Percentiles rank a stretch among this genome's conserved stretches.
phyloP scores from a whole-genome alignment of 164 flowering plant genomes.

The Vitis vinifera region ASM3070453v1 NC_081814.1:6508501-6509000 shows the following conservation, averaged over 20 bases:
- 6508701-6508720: conserved; percentile 50
- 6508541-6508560: neutral
- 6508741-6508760: conserved; percentile 70
- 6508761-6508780: conserved; percentile 57
- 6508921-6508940: conserved; percentile 46
- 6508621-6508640: conserved; percentile 74
- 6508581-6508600: conserved; percentile 96
- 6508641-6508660: conserved; percentile 47
- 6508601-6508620: conserved; percentile 66
- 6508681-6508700: conserved; percentile 44
- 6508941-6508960: conserved; percentile 54
- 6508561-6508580: conserved; percentile 2
- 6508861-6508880: conserved; percentile 32
- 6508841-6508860: conserved; percentile 37
- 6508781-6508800: conserved; percentile 82
- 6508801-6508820: conserved; percentile 47
- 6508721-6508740: conserved; percentile 45
- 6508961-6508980: conserved; percentile 82
- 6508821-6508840: conserved; percentile 57
- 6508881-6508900: conserved; percentile 41
- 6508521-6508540: neutral
- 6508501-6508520: too few relatives aligned
- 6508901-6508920: conserved; percentile 57
- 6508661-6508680: conserved; percentile 42
- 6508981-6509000: conserved; percentile 76